phyloP scores from a whole-genome alignment of 352 stramenopile species.

The Globisporangium irregulare region DNA sequence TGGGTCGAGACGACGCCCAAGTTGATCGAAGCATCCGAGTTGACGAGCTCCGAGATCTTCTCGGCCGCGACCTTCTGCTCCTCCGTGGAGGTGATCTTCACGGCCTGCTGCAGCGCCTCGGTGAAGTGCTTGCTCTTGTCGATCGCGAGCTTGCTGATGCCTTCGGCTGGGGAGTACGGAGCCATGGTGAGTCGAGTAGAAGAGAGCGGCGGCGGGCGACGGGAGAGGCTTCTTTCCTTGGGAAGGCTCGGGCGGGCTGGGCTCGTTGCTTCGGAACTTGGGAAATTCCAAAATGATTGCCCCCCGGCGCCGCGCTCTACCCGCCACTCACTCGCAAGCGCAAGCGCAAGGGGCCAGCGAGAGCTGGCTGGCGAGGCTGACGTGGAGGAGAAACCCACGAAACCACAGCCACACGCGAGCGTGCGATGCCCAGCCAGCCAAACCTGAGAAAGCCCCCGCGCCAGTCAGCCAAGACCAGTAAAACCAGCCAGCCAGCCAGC shows the following conservation, averaged over 20 bases:
- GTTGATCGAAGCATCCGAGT: conserved; percentile 69
- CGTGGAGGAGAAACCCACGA: background rate
- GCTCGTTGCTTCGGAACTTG: conserved; percentile 39
- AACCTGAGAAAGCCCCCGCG: background rate
- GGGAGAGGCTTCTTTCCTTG: conserved; percentile 5
- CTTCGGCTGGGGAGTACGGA: conserved; percentile 78
- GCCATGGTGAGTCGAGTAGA: conserved; percentile 53
- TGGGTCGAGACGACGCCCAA: conserved; percentile 65
- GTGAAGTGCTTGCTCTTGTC: conserved; percentile 91
- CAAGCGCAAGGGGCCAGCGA: background rate
- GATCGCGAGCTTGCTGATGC: conserved; percentile 82
- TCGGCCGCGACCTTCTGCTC: conserved; percentile 82
- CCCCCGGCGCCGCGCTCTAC: background rate
- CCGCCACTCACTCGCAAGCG: conserved; percentile 8
- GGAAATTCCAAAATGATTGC: conserved; percentile 82
- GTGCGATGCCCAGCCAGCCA: background rate
- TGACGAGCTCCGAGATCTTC: conserved; percentile 81
- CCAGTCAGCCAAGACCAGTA: background rate
- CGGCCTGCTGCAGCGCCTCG: conserved; percentile 75
- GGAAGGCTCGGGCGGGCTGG: conserved; percentile 17
- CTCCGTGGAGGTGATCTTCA: conserved; percentile 55
- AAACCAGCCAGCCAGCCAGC: background rate
- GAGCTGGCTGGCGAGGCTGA: background rate
- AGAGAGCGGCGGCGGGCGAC: conserved; percentile 14
- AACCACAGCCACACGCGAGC: conserved; percentile 1